These are phyloP conservation scores for Penicillium aurantiogriseum DNA, from an alignment of 2,329 filamentous ascomycete species.

Conservation along the genomic window DNA sequence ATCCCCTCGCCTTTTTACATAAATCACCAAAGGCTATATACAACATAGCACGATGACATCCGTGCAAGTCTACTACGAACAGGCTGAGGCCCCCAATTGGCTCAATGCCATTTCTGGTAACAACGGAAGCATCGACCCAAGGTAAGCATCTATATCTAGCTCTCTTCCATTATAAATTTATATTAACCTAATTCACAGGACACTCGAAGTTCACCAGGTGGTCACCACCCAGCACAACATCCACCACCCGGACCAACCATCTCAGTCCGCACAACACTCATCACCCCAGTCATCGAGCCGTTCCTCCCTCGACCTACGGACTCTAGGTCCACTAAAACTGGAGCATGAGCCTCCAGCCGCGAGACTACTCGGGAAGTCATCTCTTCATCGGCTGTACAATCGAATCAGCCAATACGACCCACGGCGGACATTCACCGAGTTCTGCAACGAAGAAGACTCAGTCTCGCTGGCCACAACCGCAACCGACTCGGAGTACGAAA, in stretches of 20 bases:
- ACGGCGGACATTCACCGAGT: neutral
- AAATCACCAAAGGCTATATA: neutral
- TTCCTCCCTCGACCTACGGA: neutral
- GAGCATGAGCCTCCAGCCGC: constrained; percentile 12
- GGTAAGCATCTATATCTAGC: neutral
- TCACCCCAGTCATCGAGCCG: neutral
- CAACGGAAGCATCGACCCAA: neutral
- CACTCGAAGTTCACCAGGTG: neutral
- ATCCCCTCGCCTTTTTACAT: neutral
- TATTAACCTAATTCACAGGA: neutral
- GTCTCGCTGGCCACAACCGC: neutral
- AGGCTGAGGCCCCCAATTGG: neutral
- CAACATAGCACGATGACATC: constrained; percentile 1
- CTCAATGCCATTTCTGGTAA: neutral
- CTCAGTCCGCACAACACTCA: neutral
- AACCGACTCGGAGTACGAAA: neutral
- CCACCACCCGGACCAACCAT: neutral
- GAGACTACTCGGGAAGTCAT: neutral
- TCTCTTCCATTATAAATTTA: neutral
- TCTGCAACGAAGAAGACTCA: neutral
- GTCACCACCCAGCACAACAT: neutral
- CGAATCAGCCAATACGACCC: neutral
- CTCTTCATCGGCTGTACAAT: constrained; percentile 6
- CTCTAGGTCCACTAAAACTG: neutral
- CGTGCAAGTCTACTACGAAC: neutral